A percentile compares a stretch with the other conserved stretches of the same genome.
Conservation (phyloP, 2,329 filamentous ascomycete species). For the Zasmidium citrigriseum region DNA sequence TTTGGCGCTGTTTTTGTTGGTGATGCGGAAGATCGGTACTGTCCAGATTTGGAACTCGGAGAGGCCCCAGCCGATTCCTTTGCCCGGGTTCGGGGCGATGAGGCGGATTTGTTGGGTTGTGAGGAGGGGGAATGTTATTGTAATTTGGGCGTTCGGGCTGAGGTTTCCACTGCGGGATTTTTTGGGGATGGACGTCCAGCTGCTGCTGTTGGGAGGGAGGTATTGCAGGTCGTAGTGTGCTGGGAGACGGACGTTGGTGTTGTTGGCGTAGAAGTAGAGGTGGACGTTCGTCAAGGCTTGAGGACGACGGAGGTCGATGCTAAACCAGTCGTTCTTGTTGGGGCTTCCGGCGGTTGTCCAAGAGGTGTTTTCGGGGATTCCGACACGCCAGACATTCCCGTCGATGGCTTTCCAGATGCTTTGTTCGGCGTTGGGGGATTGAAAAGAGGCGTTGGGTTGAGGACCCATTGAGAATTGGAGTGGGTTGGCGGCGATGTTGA, state of each 20-base stretch:
- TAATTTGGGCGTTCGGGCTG: background rate
- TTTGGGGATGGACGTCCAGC: background rate
- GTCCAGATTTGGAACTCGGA: conserved; percentile 1
- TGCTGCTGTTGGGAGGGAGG: background rate
- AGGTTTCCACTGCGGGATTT: background rate
- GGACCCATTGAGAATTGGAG: background rate
- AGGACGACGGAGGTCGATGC: background rate
- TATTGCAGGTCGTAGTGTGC: background rate
- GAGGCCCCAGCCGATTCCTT: background rate
- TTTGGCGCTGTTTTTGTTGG: conserved; percentile 1
- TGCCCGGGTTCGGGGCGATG: background rate
- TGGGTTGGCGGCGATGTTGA: conserved; percentile 34
- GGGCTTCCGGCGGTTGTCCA: background rate
- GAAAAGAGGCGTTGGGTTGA: background rate
- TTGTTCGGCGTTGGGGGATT: background rate
- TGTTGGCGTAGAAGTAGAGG: conserved; percentile 1
- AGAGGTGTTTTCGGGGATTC: background rate
- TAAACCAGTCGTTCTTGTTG: background rate
- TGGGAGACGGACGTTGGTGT: background rate
- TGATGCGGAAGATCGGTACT: background rate
- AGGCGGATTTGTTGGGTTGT: background rate
- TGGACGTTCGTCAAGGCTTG: background rate
- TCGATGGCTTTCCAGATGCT: conserved; percentile 3
- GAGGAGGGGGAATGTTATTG: background rate
- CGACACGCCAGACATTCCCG: background rate